Evolutionary conservation across 2,329 filamentous ascomycete species (phyloP), one percentile per base, ranked within the genome.

Genomic region (Tolypocladium sp.): DNA sequence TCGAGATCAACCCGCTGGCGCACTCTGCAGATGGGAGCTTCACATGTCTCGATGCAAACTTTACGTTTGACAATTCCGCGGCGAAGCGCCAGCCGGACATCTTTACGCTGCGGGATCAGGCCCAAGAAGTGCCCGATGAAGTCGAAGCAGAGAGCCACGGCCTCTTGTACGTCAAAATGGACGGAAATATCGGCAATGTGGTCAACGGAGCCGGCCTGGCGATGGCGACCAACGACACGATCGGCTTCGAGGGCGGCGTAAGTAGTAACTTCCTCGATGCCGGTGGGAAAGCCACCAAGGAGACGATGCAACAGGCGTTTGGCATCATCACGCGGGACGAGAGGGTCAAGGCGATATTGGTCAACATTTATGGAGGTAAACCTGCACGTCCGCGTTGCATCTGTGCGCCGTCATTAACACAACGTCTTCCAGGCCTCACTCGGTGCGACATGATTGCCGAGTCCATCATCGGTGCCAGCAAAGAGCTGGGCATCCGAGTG

Each of bases 191-290:
- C 57, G 92, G 91, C 42, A 96, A 89, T 0, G 78, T 95, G 63
- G 91, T 96, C 63, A 96, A 96, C 68, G 91, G 92, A 51, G 92
- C 92, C 0, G 92, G 92, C 0, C 81, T 96, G 1, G 91, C 91
- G 0, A 94, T 96, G 89, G 94, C 94, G 70, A 96, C 91, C 0
- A 86, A 92, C 61, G 92, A 96, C 70, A 88, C 89, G 0, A 82
- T 96, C 2, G 79, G 82, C 2, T 75, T 84, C 15, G 82, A 84
- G 58, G 87, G 87, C 10, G 90, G 90, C 2, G 74, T 78, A 40
- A 87, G 87, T 30, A 85, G 90, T 13, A 96, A 96, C 67, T 96
- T 96, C 71, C 80, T 96, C 58, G 92, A 96, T 70, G 95, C 90
- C 0, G 92, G 92, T 35, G 92, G 92, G 41, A 94, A 95, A 71